Conservation (phyloP, 225 moss, liverwort and hornwort species). For the Pseudisothecium myosuroides region DNA sequence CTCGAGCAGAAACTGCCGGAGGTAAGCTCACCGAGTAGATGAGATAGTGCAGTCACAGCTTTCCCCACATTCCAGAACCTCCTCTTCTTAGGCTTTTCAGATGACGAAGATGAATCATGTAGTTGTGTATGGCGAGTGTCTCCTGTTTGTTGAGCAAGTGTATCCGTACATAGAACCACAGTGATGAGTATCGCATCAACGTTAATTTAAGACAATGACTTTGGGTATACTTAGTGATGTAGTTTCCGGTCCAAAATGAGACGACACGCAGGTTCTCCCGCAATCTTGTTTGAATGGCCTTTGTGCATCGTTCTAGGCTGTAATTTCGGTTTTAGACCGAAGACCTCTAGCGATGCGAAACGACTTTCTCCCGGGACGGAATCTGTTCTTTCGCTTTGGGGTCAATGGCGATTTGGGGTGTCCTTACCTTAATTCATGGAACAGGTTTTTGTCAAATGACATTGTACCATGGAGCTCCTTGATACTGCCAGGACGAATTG, state of each 20-base stretch:
- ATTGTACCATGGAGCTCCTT: not conserved
- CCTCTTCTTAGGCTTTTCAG: slow-evolving; percentile 33
- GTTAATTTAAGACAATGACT: not conserved
- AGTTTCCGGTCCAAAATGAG: not conserved
- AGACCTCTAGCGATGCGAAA: not conserved
- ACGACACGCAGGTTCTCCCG: not conserved
- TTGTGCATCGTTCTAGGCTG: not conserved
- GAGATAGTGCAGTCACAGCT: slow-evolving; percentile 34
- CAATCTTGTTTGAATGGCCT: not conserved
- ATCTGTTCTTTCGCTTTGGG: not conserved
- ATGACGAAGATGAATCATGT: slow-evolving; percentile 12
- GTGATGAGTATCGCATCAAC: not conserved
- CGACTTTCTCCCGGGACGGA: not conserved
- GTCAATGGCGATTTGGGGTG: not conserved
- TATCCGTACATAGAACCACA: slow-evolving; percentile 13
- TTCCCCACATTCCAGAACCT: slow-evolving; percentile 52
- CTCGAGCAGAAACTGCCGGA: not conserved
- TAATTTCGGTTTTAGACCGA: not conserved
- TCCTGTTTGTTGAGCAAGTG: slow-evolving; percentile 16
- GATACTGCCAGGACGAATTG: not conserved
- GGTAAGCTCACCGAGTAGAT: slow-evolving; percentile 44
- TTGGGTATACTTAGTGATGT: not conserved
- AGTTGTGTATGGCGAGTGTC: slow-evolving; percentile 13
- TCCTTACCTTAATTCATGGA: not conserved
- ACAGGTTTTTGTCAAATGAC: not conserved